Conservation (phyloP, 345 rosid species). For the Syzygium jambos region DNA sequence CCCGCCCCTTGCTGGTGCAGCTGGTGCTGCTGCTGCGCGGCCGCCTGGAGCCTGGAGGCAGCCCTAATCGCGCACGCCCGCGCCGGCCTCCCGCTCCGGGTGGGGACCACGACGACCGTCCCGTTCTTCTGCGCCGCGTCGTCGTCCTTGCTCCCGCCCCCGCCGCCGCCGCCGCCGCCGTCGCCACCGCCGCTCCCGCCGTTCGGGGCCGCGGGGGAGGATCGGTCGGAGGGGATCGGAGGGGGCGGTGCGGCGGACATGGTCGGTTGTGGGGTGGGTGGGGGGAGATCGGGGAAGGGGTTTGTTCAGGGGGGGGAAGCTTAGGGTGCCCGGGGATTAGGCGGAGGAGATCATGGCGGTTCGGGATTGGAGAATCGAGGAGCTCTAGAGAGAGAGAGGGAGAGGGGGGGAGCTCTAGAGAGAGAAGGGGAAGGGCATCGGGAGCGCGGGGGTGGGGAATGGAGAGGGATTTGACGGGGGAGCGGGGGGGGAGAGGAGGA, state of each 20-base stretch:
- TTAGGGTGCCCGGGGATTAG: neutral
- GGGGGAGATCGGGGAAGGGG: slow-evolving; percentile 35
- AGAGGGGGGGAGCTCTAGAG: neutral
- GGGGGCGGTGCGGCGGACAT: slow-evolving; percentile 49
- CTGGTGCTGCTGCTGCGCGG: slow-evolving; percentile 19
- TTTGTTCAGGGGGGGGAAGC: slow-evolving; percentile 5
- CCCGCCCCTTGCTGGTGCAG: slow-evolving; percentile 27
- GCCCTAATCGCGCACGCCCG: slow-evolving; percentile 94
- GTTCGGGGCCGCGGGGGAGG: slow-evolving; percentile 14
- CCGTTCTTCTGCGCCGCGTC: neutral
- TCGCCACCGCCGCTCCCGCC: neutral
- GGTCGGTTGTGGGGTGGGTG: slow-evolving; percentile 1
- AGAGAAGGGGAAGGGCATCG: neutral
- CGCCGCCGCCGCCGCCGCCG: neutral
- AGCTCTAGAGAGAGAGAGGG: neutral
- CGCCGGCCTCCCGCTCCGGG: slow-evolving; percentile 78
- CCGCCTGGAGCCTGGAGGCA: slow-evolving; percentile 66
- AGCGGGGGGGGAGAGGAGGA: too few relatives aligned
- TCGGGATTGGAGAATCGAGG: neutral
- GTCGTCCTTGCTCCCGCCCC: neutral
- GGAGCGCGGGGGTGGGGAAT: neutral
- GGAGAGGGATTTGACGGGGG: neutral
- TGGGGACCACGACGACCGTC: slow-evolving; percentile 5
- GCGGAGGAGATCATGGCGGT: neutral
- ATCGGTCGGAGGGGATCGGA: slow-evolving; percentile 34